Evolutionary conservation across 2,329 filamentous ascomycete genomes (phyloP), one percentile per base, ranked within the genome.

Genomic region (Trichoderma breve): DNA sequence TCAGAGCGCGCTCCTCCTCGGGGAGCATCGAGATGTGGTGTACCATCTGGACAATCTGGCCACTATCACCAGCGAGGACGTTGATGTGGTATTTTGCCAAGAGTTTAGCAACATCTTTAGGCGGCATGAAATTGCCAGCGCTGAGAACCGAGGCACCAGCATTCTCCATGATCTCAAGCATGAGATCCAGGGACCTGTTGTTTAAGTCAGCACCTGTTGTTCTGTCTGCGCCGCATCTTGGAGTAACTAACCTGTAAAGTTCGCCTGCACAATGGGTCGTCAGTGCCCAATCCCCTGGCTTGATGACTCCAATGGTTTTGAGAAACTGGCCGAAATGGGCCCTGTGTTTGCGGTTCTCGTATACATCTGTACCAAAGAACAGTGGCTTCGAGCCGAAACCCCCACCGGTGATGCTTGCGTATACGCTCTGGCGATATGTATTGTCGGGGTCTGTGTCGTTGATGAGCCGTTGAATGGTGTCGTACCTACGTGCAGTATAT

Each of bases 341-440:
- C 58, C 84, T 76, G 1, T 85, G 84, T 1, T 73, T 73, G 1
- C 84, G 82, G 30, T 84, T 86, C 68, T 86, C 84, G 1, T 74
- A 18, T 0, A 76, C 75, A 73, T 85, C 82, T 0, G 81, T 82
- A 0, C 80, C 79, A 64, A 85, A 86, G 47, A 84, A 77, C 72
- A 85, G 72, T 0, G 80, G 78, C 0, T 75, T 74, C 0, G 77
- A 77, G 0, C 78, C 78, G 0, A 73, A 77, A 0, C 81, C 82
- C 0, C 84, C 84, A 0, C 84, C 83, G 0, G 84, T 85, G 0
- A 77, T 77, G 53, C 82, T 84, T 0, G 81, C 77, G 65, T 85
- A 86, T 3, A 78, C 74, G 26, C 77, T 78, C 3, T 76, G 77
- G 0, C 83, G 82, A 70, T 82, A 85, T 0, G 74, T 79, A 72